Conservation (phyloP, 805 yeast genomes). For the Cyberlindnera mississippiensis region DNA sequence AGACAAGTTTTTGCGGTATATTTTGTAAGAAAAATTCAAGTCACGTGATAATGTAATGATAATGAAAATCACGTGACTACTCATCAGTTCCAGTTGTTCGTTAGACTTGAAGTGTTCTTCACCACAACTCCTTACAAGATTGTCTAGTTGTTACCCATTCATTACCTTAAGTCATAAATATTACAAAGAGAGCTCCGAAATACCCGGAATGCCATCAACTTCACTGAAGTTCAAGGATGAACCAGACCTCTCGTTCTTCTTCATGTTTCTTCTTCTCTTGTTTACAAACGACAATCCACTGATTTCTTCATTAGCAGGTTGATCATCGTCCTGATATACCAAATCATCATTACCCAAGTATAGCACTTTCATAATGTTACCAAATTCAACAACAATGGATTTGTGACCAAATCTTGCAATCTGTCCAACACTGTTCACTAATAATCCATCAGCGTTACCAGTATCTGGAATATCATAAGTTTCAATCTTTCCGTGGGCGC, state of each 20-base stretch:
- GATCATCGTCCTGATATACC: slow-evolving; percentile 53
- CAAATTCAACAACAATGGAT: slow-evolving; percentile 70
- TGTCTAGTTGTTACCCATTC: too few species aligned
- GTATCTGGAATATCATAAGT: slow-evolving; percentile 55
- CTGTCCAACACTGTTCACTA: slow-evolving; percentile 56
- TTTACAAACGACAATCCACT: slow-evolving; percentile 50
- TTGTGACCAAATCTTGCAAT: slow-evolving; percentile 72
- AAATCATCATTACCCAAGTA: slow-evolving; percentile 75
- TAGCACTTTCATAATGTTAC: slow-evolving; percentile 65
- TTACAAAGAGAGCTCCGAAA: slow-evolving; percentile 20
- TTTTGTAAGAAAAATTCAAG: too few species aligned
- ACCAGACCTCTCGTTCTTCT: slow-evolving; percentile 10
- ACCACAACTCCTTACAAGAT: too few species aligned
- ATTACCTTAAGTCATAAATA: background rate
- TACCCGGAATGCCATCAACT: slow-evolving; percentile 21
- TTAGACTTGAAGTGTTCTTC: too few species aligned
- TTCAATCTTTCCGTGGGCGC: slow-evolving; percentile 58
- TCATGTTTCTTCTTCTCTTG: slow-evolving; percentile 39
- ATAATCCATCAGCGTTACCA: slow-evolving; percentile 37
- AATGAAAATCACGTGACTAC: too few species aligned
- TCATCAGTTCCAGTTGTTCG: too few species aligned
- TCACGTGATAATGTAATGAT: too few species aligned
- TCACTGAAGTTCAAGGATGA: slow-evolving; percentile 23
- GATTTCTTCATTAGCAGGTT: slow-evolving; percentile 36
- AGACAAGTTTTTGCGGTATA: too few species aligned